Evolutionary conservation across 2,329 filamentous ascomycete genomes (phyloP), one percentile per base, ranked within the genome.

Genomic region (Epicoccum sorghinum): DNA sequence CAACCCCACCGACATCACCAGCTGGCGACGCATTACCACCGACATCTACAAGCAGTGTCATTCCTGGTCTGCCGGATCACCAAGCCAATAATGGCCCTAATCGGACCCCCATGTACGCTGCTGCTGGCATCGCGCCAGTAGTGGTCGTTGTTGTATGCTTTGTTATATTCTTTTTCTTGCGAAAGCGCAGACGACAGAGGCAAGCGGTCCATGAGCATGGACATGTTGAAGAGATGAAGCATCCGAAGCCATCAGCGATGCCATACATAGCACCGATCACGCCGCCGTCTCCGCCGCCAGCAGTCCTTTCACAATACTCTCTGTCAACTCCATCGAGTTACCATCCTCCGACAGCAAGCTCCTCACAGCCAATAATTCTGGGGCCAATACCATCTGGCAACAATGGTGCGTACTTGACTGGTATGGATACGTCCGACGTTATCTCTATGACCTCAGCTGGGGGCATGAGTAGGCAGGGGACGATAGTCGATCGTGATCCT

Each of bases 381-480:
- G 72, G 72, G 4, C 72, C 72, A 0, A 73, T 74, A 30, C 54
- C 56, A 7, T 60, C 65, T 2, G 65, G 65, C n/a, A 63, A 62
- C 7, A 69, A 69, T 32, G 65, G 70, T 25, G 67, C 68, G 18
- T 75, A 74, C 58, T 62, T 70, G 22, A 75, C 73, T 22, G 73
- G 73, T 10, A 73, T 75, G 36, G 73, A 75, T 48, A 75, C 72
- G 2, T 74, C 72, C 3, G 72, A 75, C 30, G 57, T 69, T 13
- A 58, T 74, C 1, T 75, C 72, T 2, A 55, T 73, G 42, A 64
- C 55, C 10, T 67, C 59, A 6, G 44, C 62, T 3, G 64, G 58
- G 30, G 61, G 65, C 14, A 22, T 55, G 25, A 55, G 52, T 14
- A 50, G 52, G 41, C 38, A 46, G 25, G 52, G 52, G 25, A 55